Evolutionary conservation across 2,329 filamentous ascomycete species (phyloP).

Genomic region (Curvularia lunata): DNA sequence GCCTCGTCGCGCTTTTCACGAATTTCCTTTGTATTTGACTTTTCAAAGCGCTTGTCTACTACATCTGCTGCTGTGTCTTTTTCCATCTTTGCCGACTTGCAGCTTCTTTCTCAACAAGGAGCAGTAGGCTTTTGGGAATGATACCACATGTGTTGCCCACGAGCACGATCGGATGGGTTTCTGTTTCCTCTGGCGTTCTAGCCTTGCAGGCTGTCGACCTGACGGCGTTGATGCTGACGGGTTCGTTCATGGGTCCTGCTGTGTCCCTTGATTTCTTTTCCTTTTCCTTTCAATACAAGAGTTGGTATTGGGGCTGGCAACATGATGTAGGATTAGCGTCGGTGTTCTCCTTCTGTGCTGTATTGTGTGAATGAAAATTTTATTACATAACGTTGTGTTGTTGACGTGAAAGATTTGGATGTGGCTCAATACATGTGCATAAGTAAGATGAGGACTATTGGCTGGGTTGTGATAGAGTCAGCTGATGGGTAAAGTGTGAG

Average conservation of each 20-base stretch:
- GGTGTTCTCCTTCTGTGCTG: constrained; percentile 11
- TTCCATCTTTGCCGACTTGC: constrained; percentile 13
- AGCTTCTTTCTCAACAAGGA: constrained; percentile 21
- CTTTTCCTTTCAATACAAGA: constrained; percentile 2
- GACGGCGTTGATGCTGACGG: constrained; percentile 24
- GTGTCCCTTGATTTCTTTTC: constrained; percentile 18
- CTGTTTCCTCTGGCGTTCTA: constrained; percentile 34
- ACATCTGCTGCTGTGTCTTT: constrained; percentile 13
- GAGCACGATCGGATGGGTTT: constrained; percentile 25
- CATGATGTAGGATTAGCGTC: constrained; percentile 29
- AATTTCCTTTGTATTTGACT: constrained; percentile 15
- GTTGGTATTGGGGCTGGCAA: constrained; percentile 3
- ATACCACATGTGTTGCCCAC: constrained; percentile 38
- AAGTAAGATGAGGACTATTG: too few relatives aligned
- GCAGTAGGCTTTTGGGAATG: constrained; percentile 32
- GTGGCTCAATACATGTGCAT: background rate
- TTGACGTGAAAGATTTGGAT: background rate
- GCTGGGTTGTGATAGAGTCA: background rate
- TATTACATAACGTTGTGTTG: background rate
- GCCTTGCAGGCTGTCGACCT: constrained; percentile 20
- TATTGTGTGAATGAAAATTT: constrained; percentile 19
- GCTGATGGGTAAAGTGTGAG: background rate
- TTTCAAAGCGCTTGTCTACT: constrained; percentile 16
- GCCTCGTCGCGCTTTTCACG: constrained; percentile 5
- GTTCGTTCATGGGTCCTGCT: constrained; percentile 16